Evolutionary conservation across 2,329 filamentous ascomycete species (phyloP), one percentile per base, ranked within the genome.

Genomic region (Xylaria arbuscula): DNA sequence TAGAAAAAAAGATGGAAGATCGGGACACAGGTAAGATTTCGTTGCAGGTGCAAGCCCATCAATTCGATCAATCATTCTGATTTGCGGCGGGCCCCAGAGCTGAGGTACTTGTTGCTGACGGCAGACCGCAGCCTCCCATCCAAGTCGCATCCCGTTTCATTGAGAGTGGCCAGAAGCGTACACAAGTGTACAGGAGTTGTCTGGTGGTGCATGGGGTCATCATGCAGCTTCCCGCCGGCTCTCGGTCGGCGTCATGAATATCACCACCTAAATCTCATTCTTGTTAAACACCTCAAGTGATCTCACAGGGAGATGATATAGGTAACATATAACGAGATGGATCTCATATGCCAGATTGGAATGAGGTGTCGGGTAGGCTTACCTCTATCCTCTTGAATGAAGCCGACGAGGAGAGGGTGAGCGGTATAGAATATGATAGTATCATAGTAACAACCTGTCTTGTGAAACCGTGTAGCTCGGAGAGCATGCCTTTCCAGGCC

Each of bases 191-290:
- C 42, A 55, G 40, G n/a, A 54, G 40, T 17, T 38, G 47, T 58
- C 45, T 19, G 32, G 55, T 19, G 56, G 63, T 54, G 22, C 51
- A 60, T 65, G 32, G 28, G 50, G 28, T 45, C 54, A 40, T 45
- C 57, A 72, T 73, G 70, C 70, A 63, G 59, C 61, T 24, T 64
- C 58, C 71, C 69, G 69, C 64, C 64, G 66, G 66, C 66, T 67
- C 68, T 72, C 70, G 69, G 65, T 70, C 67, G 66, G 59, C 59
- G 40, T 67, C 63, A 65, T 60, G 51, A 56, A 50, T 7, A 48
- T 57, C 57, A 40, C 47, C 50, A 45, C 40, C 40, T 47, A 64
- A 51, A 24, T 38, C 55, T 53, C 15, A 45, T 40, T 50, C 48
- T 24, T 54, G 32, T 45, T 54, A n/a, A 61, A 62, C 56, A 57